Percentiles rank a stretch among this genome's conserved stretches.
Conservation (phyloP, 2,329 filamentous ascomycete genomes). For the Trichoderma sp. region DNA sequence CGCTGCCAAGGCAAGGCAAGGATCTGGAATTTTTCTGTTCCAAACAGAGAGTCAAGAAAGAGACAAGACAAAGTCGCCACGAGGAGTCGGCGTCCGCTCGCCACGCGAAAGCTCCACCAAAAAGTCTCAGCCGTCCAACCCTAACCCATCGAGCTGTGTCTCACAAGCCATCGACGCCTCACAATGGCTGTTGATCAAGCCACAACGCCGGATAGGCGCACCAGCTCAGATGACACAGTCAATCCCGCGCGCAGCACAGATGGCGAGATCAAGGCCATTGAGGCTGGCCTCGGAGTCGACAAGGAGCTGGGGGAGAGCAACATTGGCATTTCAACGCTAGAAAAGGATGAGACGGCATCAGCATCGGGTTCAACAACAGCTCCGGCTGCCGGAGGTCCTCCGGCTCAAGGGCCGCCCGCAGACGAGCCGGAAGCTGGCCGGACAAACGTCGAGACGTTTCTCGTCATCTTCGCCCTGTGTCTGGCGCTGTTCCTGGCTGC, state of each 20-base stretch:
- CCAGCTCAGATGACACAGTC: constrained; percentile 31
- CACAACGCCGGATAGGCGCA: constrained; percentile 23
- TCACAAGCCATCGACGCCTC: background rate
- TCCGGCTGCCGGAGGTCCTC: background rate
- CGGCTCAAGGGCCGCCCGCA: constrained; percentile 14
- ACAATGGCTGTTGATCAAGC: constrained; percentile 14
- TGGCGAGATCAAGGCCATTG: background rate
- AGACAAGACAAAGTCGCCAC: background rate
- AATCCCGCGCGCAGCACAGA: constrained; percentile 28
- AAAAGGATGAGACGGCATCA: constrained; percentile 19
- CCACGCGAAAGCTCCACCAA: constrained; percentile 16
- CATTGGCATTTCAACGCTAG: background rate
- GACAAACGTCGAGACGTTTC: constrained; percentile 38
- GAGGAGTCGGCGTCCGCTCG: background rate
- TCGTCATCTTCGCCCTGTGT: constrained; percentile 43
- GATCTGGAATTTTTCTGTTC: background rate
- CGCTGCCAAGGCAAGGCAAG: background rate
- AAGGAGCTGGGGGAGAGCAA: background rate
- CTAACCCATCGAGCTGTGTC: background rate
- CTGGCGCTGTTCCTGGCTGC: constrained; percentile 52
- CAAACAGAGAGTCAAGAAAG: background rate
- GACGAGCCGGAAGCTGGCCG: constrained; percentile 35
- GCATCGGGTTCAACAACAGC: background rate
- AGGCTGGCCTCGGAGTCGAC: background rate
- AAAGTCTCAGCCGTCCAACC: constrained; percentile 9